phyloP scores from a whole-genome alignment of 306 rosid genomes.

The Trichosanthes truncata region DNA sequence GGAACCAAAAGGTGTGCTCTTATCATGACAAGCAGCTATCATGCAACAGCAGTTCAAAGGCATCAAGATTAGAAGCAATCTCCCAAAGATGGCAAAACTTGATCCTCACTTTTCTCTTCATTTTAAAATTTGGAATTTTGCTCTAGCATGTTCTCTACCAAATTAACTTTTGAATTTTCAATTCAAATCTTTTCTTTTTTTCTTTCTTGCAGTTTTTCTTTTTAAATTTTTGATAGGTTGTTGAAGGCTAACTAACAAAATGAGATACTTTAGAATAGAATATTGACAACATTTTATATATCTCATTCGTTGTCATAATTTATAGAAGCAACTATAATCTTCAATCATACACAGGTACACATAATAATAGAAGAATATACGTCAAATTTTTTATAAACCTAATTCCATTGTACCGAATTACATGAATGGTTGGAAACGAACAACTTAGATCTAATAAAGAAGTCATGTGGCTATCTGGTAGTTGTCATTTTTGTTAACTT shows the following conservation, averaged over 20 bases:
- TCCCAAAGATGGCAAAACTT: constrained; percentile 31
- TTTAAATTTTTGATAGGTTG: neutral
- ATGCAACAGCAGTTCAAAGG: constrained; percentile 18
- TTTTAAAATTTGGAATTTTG: neutral
- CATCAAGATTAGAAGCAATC: constrained; percentile 18
- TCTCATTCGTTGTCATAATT: too few relatives aligned
- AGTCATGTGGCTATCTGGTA: too few relatives aligned
- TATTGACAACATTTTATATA: neutral
- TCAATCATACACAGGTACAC: too few relatives aligned
- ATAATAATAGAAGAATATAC: too few relatives aligned
- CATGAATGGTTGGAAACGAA: too few relatives aligned
- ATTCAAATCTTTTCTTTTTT: neutral
- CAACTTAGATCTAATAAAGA: too few relatives aligned
- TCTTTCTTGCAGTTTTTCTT: too few relatives aligned
- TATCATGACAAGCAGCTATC: constrained; percentile 27
- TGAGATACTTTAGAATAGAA: neutral
- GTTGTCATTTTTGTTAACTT: too few relatives aligned
- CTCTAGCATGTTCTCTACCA: neutral
- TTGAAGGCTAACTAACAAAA: neutral
- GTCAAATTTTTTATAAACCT: too few relatives aligned
- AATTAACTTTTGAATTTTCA: neutral
- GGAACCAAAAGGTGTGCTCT: constrained; percentile 49
- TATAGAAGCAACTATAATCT: too few relatives aligned
- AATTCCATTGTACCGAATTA: too few relatives aligned
- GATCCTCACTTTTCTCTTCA: constrained; percentile 16